Conservation (phyloP, 2,329 filamentous ascomycete genomes). For the Paecilomyces variotii region DNA sequence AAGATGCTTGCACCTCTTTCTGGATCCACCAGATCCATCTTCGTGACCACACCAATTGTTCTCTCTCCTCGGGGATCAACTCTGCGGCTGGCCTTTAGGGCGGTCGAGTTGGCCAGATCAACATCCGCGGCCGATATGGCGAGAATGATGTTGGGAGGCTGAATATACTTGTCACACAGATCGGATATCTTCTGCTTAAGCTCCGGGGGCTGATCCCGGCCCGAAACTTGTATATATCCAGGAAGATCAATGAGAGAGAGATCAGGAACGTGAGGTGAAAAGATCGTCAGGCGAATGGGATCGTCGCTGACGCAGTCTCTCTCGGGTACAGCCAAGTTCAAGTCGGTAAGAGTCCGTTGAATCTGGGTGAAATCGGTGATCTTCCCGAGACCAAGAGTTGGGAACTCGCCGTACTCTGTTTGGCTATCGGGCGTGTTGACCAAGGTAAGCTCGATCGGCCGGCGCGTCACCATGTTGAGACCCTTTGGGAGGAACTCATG, state of each 20-base stretch:
- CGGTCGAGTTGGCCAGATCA: conserved; percentile 92
- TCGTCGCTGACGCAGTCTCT: conserved; percentile 91
- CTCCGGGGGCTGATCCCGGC: conserved; percentile 80
- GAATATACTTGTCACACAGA: conserved; percentile 97
- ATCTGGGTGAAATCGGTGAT: conserved; percentile 79
- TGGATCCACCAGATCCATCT: conserved; percentile 95
- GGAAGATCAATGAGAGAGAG: conserved; percentile 92
- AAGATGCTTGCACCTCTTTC: conserved; percentile 69
- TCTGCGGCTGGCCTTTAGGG: conserved; percentile 76
- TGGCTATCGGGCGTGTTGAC: conserved; percentile 86
- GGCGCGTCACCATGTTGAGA: conserved; percentile 95
- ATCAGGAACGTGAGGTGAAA: conserved; percentile 91
- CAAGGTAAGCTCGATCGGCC: conserved; percentile 91
- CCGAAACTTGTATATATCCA: conserved; percentile 93
- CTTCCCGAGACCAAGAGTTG: conserved; percentile 78
- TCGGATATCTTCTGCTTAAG: conserved; percentile 94
- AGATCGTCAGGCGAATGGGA: conserved; percentile 90
- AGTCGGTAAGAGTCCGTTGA: conserved; percentile 85
- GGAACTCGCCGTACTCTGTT: conserved; percentile 92
- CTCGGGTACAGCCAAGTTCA: conserved; percentile 88
- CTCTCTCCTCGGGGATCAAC: conserved; percentile 91
- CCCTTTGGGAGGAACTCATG: conserved; percentile 97
- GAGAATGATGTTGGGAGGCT: conserved; percentile 88
- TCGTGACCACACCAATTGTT: conserved; percentile 97
- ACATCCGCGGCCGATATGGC: conserved; percentile 97